Conservation (phyloP, 495 filamentous ascomycete genomes). For the Tuber indicum region DNA sequence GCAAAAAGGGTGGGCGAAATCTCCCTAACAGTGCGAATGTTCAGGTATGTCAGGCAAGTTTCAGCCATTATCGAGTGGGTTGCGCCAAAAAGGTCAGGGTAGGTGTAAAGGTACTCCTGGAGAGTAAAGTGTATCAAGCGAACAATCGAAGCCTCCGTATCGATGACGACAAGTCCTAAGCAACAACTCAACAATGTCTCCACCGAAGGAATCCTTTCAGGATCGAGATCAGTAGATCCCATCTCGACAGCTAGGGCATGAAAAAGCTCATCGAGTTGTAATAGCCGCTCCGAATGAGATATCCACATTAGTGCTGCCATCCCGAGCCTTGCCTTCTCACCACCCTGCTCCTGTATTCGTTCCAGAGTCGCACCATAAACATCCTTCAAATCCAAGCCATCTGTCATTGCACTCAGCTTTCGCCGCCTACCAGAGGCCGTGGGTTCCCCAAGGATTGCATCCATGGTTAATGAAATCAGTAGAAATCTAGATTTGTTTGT, state of each 20-base stretch:
- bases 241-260: not conserved
- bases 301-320: not conserved
- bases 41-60: not conserved
- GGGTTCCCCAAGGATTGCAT: not conserved
- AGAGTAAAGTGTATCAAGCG: not conserved
- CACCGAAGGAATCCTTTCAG: too few relatives aligned
- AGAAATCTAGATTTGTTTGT: not conserved
- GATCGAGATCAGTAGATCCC: not conserved
- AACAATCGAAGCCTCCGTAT: not conserved
- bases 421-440: not conserved
- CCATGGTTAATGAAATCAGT: not conserved
- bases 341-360: not conserved
- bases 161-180: not conserved
- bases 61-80: not conserved
- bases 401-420: not conserved
- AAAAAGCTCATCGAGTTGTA: not conserved
- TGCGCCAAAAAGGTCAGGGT: not conserved
- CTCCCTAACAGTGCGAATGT: not conserved
- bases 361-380: not conserved
- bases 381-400: not conserved
- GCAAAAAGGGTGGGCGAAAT: not conserved
- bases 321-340: not conserved
- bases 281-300: not conserved
- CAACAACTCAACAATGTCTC: not conserved
- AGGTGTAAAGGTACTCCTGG: not conserved